Evolutionary conservation across 202 grass and related monocot species (phyloP).

Genomic region (Carex arenaria): DNA sequence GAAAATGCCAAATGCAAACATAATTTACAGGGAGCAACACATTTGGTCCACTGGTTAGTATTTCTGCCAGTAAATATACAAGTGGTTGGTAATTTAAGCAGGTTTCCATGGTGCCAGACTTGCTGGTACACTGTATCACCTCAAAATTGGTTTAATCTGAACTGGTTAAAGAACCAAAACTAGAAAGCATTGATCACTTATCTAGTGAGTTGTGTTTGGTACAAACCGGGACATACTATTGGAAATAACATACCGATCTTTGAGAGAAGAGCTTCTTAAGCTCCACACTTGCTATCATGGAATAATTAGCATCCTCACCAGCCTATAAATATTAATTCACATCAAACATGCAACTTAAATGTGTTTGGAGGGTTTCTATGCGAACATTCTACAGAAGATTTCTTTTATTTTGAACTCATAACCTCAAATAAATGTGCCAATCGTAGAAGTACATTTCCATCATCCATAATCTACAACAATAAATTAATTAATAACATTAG

Average conservation of each 20-base stretch:
- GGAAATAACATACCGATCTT: constrained; percentile 43
- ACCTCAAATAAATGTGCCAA: constrained; percentile 88
- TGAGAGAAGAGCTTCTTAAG: constrained; percentile 61
- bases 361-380: not conserved
- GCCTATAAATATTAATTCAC: constrained; percentile 31
- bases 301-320: constrained; percentile 55
- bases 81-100: not conserved
- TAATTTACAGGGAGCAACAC: not conserved
- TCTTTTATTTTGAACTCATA: constrained; percentile 7
- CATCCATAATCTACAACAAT: constrained; percentile 60
- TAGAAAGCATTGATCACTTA: not conserved
- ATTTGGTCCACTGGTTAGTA: not conserved
- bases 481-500: not conserved
- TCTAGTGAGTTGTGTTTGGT: not conserved
- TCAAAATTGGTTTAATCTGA: not conserved
- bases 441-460: constrained; percentile 63
- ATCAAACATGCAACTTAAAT: constrained; percentile 4
- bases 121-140: not conserved
- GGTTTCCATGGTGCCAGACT: not conserved
- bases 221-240: not conserved
- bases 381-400: not conserved
- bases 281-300: constrained; percentile 59
- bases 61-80: not conserved
- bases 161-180: not conserved
- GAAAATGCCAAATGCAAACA: not conserved